Conservation (phyloP, 2,329 filamentous ascomycete genomes). For the Bisporella sp. region DNA sequence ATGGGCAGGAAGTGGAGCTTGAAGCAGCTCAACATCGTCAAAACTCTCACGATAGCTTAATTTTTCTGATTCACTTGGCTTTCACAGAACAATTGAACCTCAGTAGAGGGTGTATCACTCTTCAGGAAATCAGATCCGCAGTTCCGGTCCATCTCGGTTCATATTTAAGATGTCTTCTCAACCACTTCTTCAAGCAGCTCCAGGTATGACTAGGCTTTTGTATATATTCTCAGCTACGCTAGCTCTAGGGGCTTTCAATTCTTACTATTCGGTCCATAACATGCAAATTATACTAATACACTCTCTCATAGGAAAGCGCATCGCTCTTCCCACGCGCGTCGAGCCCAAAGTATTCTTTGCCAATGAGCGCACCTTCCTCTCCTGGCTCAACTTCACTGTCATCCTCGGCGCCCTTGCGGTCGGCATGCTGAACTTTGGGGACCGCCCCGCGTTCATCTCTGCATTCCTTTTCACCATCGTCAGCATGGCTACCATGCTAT, state of each 20-base stretch:
- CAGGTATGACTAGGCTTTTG: constrained; percentile 50
- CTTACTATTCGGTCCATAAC: neutral
- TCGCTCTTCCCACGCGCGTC: constrained; percentile 93
- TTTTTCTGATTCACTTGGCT: too few species aligned
- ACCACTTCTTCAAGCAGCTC: constrained; percentile 89
- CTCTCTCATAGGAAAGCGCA: constrained; percentile 84
- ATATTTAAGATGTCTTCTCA: constrained; percentile 73
- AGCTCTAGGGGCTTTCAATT: too few species aligned
- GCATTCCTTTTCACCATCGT: constrained; percentile 91
- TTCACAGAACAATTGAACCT: too few species aligned
- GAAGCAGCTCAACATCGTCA: too few species aligned
- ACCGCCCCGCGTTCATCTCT: constrained; percentile 87
- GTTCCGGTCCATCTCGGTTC: too few species aligned
- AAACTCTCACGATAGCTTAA: too few species aligned
- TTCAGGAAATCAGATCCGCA: too few species aligned
- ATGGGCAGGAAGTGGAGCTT: too few species aligned
- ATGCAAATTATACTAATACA: constrained; percentile 5
- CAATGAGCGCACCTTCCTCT: constrained; percentile 98
- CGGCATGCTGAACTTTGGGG: constrained; percentile 96
- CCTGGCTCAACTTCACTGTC: constrained; percentile 99
- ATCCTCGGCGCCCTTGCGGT: constrained; percentile 95
- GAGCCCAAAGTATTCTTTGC: constrained; percentile 99
- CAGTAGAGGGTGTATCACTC: too few species aligned
- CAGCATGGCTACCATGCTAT: constrained; percentile 91
- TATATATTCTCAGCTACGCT: too few species aligned